Conservation (phyloP, 129 eudicot genomes). For the Kitagawia praeruptora region DNA sequence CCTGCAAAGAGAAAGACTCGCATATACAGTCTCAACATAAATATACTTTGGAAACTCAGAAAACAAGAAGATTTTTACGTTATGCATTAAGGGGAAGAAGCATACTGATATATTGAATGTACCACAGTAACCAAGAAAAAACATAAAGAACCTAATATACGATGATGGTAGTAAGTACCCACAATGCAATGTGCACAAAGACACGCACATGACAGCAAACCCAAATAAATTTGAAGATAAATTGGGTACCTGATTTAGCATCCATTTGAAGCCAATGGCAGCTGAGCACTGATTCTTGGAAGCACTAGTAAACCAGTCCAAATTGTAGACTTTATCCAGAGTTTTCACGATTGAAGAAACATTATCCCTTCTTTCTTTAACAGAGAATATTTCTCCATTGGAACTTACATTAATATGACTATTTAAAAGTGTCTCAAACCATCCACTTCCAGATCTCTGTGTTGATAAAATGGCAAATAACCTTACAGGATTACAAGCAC, state of each 20-base stretch:
- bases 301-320: conserved; percentile 87
- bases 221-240: neutral
- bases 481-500: conserved; percentile 55
- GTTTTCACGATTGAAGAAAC: conserved; percentile 48
- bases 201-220: neutral
- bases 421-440: conserved; percentile 88
- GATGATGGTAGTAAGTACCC: neutral
- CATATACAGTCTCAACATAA: neutral
- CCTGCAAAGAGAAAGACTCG: neutral
- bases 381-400: conserved; percentile 83
- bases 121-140: neutral
- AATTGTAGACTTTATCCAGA: conserved; percentile 70
- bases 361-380: conserved; percentile 54
- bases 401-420: conserved; percentile 83
- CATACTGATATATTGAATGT: neutral
- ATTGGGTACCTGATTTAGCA: conserved; percentile 81
- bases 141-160: neutral
- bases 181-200: neutral
- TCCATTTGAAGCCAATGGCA: conserved; percentile 97
- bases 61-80: neutral
- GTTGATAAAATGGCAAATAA: conserved; percentile 70
- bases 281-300: conserved; percentile 82
- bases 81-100: neutral
- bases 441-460: conserved; percentile 98
- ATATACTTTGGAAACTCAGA: neutral